Base-by-base conservation (phyloP, 768 basidiomycete genomes). In the Boletus barrowsii region DNA sequence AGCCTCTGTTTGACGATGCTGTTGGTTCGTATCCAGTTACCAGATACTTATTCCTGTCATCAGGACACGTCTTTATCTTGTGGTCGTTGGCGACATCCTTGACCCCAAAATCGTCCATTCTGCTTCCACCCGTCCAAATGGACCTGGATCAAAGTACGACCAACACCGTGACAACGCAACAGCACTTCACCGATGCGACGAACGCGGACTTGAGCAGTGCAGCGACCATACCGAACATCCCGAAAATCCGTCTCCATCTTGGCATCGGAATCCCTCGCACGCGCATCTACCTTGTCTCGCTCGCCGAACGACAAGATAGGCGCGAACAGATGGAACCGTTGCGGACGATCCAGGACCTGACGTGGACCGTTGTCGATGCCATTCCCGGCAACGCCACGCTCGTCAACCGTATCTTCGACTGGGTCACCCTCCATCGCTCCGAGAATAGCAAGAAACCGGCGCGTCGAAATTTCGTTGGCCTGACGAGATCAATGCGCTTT, bases 351-450 rank as follows among this genome's bases (percentile, higher is more conserved):
- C 76, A 87, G 18, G 71, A 66, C 20, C 64, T 86, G 11, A 61
- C 70, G 10, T 88, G 83, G 83, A 76, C 74, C 4, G 79, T 84
- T 59, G 56, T 80, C 18, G 74, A 82, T 42, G 86, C 84, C 9
- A 62, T 75, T 3, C 71, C 77, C 17, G 62, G 75, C 0, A 68
- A 73, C 13, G 69, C 78, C 30, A 57, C 70, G 4, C 49, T 75
- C 9, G 71, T 86, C 24, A 20, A 58, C 26, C 60, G 60, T 3
- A 77, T 87, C 36, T 54, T 79, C 54, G 65, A 75, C 26, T 73
- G 74, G 58, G 79, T 88, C 1, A 52, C 59, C 17, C 33, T 51
- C 4, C 54, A 44, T 20, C 57, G 42, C 32, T 17, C 42, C 14
- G 57, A 58, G 42, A 30, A 32, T 24, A 24, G 24, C 3, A 32